These are phyloP conservation scores for Hericium rajendrae DNA, from an alignment of 768 basidiomycete genomes.

Conservation along the genomic window DNA sequence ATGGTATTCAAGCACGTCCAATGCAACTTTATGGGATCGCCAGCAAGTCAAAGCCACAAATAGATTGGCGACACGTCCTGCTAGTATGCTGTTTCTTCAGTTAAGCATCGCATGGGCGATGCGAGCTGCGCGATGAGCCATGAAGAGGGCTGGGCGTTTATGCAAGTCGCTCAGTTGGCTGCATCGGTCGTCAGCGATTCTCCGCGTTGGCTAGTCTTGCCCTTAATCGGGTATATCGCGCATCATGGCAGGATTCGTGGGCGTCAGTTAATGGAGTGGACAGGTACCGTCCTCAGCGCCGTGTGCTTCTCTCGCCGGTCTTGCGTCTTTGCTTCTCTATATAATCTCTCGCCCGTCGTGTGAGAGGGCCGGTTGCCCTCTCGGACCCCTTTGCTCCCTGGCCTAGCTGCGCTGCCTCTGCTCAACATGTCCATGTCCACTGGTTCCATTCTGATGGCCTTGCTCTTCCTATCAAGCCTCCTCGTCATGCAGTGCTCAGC, in stretches of 20 bases:
- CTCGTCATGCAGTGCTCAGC: not conserved
- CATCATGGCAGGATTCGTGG: not conserved
- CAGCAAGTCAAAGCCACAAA: not conserved
- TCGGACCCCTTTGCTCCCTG: not conserved
- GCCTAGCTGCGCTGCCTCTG: not conserved
- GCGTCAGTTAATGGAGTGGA: not conserved
- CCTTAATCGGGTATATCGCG: not conserved
- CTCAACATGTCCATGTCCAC: not conserved
- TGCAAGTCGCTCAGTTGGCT: not conserved
- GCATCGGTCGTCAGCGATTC: not conserved
- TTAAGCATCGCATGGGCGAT: not conserved
- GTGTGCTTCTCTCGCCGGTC: not conserved
- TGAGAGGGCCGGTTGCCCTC: not conserved
- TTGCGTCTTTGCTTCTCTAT: not conserved
- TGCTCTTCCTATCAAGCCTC: not conserved
- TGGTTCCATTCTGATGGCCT: not conserved
- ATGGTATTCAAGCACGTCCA: not conserved
- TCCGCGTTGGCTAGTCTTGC: not conserved
- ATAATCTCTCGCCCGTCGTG: not conserved
- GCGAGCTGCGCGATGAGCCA: not conserved
- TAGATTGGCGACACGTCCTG: not conserved
- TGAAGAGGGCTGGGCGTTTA: not conserved
- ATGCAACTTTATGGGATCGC: not conserved
- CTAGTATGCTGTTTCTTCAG: not conserved
- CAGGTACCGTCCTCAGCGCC: not conserved